Conservation (phyloP, 257 asterid species). For the Cruciata laevipes region DNA sequence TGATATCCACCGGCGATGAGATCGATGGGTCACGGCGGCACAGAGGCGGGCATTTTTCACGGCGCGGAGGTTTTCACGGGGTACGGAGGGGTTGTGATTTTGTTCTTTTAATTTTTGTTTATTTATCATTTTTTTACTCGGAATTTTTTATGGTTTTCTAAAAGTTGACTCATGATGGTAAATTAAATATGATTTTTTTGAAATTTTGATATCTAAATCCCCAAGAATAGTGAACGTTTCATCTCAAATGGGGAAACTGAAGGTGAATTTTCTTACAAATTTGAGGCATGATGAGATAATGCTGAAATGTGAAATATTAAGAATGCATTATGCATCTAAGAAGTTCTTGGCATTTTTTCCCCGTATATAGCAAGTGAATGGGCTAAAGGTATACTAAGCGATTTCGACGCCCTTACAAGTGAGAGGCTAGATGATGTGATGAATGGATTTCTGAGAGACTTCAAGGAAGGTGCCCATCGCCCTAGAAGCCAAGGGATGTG, state of each 20-base stretch:
- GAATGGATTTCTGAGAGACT: constrained; percentile 39
- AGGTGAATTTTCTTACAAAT: neutral
- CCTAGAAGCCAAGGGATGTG: constrained; percentile 42
- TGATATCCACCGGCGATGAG: neutral
- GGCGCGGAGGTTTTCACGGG: too few species aligned
- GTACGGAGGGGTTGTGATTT: too few species aligned
- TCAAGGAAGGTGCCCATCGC: constrained; percentile 35
- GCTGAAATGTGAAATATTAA: neutral
- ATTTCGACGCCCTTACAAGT: constrained; percentile 43
- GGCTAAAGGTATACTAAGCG: constrained; percentile 31
- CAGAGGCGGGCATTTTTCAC: neutral
- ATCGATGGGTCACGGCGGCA: neutral
- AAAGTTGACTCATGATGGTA: too few species aligned
- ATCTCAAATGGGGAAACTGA: neutral
- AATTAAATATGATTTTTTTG: too few species aligned
- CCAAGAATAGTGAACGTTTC: constrained; percentile 31
- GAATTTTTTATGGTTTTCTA: too few species aligned
- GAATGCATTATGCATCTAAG: too few species aligned
- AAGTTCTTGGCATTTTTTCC: too few species aligned
- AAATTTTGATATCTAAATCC: constrained; percentile 30
- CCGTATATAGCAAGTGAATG: too few species aligned
- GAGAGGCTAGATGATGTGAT: constrained; percentile 40
- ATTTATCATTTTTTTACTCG: too few species aligned
- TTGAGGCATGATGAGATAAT: neutral
- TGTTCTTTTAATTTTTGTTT: too few species aligned